Evolutionary conservation across 2,329 filamentous ascomycete species (phyloP).

Genomic region (Colletotrichum liaoningense): DNA sequence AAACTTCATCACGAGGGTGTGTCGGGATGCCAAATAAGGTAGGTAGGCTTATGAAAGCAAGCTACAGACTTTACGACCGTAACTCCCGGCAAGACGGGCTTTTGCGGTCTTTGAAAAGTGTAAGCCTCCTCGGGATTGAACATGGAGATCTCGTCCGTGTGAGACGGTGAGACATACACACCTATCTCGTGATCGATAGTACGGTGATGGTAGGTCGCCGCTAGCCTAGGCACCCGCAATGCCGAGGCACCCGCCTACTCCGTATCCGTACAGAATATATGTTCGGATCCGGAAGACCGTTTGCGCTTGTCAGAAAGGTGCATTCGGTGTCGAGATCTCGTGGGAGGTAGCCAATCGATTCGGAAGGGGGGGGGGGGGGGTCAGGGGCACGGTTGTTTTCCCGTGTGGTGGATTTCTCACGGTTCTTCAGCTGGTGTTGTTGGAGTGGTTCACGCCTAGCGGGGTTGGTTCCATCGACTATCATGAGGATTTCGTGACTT

Average conservation of each 20-base stretch:
- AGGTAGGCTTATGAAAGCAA: background rate
- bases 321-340: constrained; percentile 3
- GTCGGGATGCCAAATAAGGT: too few relatives aligned
- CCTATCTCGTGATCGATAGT: background rate
- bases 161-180: background rate
- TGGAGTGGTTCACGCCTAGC: background rate
- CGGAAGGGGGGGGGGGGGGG: background rate
- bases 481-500: background rate
- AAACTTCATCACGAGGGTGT: too few relatives aligned
- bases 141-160: background rate
- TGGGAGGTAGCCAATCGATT: background rate
- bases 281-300: background rate
- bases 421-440: background rate
- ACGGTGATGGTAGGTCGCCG: background rate
- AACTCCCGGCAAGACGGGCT: too few relatives aligned
- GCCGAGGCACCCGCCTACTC: background rate
- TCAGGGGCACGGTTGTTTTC: background rate
- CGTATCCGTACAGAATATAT: background rate
- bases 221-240: background rate
- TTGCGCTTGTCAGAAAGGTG: background rate
- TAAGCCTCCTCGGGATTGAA: background rate
- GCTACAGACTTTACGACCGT: background rate
- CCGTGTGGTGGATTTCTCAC: background rate
- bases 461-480: background rate
- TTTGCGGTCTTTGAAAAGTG: background rate